Evolutionary conservation across 345 rosid species (phyloP).

Genomic region (Boechera divaricarpa): DNA sequence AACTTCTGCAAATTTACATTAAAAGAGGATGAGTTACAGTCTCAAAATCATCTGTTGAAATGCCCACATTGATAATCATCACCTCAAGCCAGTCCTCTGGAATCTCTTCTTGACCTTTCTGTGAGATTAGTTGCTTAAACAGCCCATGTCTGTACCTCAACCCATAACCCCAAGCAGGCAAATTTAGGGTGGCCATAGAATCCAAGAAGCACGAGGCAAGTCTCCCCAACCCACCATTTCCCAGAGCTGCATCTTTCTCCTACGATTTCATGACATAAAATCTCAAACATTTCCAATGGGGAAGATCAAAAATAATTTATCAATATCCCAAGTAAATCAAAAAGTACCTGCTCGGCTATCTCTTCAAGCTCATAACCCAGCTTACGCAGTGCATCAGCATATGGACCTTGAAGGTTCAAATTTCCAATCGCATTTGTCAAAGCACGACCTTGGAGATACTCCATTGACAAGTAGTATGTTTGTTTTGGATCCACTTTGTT

Average conservation of each 20-base stretch:
- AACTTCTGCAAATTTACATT: constrained; percentile 72
- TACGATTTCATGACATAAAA: constrained; percentile 39
- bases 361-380: constrained; percentile 88
- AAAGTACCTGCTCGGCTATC: constrained; percentile 78
- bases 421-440: constrained; percentile 89
- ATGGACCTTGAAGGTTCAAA: constrained; percentile 69
- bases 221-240: constrained; percentile 98
- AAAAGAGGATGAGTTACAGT: constrained; percentile 34
- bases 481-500: constrained; percentile 88
- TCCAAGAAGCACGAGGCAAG: constrained; percentile 97
- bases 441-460: constrained; percentile 97
- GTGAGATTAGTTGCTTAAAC: constrained; percentile 83
- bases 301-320: not conserved
- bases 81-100: constrained; percentile 99
- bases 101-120: constrained; percentile 91
- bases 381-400: constrained; percentile 77
- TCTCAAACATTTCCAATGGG: constrained; percentile 26
- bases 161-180: constrained; percentile 99
- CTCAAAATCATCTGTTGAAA: constrained; percentile 31
- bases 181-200: constrained; percentile 93
- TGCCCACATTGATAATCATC: constrained; percentile 15
- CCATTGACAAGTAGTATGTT: constrained; percentile 96
- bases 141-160: constrained; percentile 93
- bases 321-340: not conserved
- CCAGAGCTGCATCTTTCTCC: constrained; percentile 99